Conservation (phyloP, 306 rosid genomes). For the Fragaria vesca region DNA sequence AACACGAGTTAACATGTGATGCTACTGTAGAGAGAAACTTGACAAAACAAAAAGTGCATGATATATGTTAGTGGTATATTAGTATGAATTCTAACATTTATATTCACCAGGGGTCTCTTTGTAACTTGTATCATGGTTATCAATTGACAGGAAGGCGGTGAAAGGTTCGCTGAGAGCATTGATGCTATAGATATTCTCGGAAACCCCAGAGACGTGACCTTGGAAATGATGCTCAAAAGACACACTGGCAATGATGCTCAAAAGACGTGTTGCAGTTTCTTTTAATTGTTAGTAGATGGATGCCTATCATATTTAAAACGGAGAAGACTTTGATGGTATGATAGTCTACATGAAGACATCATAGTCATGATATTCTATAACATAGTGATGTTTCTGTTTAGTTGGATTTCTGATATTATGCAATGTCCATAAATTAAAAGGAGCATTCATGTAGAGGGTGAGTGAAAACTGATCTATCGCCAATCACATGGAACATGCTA, state of each 20-base stretch:
- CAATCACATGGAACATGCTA: background rate
- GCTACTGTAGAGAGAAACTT: too few species aligned
- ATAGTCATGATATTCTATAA: background rate
- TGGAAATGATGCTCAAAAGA: slow-evolving; percentile 50
- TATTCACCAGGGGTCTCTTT: slow-evolving; percentile 2
- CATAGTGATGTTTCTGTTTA: background rate
- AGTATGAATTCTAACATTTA: background rate
- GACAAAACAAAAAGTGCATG: background rate
- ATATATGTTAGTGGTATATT: background rate
- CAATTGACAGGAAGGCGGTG: slow-evolving; percentile 60
- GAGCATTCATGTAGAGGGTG: background rate
- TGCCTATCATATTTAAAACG: slow-evolving; percentile 56
- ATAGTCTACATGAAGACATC: background rate
- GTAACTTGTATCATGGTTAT: slow-evolving; percentile 22
- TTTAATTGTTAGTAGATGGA: slow-evolving; percentile 46
- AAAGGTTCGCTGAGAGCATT: slow-evolving; percentile 62
- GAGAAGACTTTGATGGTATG: slow-evolving; percentile 57
- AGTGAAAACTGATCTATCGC: background rate
- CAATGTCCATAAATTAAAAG: background rate
- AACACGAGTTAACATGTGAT: background rate
- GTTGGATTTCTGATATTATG: background rate
- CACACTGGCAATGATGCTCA: slow-evolving; percentile 31
- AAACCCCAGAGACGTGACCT: slow-evolving; percentile 47
- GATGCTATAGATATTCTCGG: slow-evolving; percentile 43
- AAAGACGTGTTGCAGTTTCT: slow-evolving; percentile 45